These are phyloP conservation scores for Hyparrhenia diplandra DNA, from an alignment of 176 grass and related monocot genomes.

Conservation along the genomic window DNA sequence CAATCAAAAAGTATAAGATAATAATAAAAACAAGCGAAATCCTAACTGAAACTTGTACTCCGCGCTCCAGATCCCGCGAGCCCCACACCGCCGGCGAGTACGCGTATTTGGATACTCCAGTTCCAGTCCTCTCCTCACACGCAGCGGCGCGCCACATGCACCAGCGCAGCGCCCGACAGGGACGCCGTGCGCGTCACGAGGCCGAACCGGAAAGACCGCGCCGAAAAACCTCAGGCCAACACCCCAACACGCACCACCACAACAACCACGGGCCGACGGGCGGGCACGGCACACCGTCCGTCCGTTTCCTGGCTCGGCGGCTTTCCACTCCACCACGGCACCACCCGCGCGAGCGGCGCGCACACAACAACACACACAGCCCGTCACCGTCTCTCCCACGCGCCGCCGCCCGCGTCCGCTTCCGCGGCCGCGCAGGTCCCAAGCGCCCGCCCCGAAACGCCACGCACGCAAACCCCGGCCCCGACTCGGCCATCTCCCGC, in stretches of 20 bases:
- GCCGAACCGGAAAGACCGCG: background rate
- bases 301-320: background rate
- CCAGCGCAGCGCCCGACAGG: background rate
- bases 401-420: background rate
- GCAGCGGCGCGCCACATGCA: background rate
- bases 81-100: background rate
- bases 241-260: background rate
- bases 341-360: background rate
- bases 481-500: background rate
- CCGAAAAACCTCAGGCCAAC: background rate
- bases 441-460: background rate
- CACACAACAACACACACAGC: background rate
- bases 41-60: background rate
- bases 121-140: background rate
- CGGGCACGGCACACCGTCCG: background rate
- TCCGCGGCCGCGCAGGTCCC: background rate
- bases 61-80: background rate
- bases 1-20: background rate
- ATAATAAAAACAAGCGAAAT: background rate
- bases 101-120: background rate
- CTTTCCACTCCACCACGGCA: background rate
- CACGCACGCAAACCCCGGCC: background rate
- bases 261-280: background rate
- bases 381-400: slow-evolving; percentile 1
- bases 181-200: slow-evolving; percentile 23